A percentile compares a stretch with the other conserved stretches of the same genome.
Evolutionary conservation across 129 eudicot genomes (phyloP).

Genomic region (Flaveria bidentis): DNA sequence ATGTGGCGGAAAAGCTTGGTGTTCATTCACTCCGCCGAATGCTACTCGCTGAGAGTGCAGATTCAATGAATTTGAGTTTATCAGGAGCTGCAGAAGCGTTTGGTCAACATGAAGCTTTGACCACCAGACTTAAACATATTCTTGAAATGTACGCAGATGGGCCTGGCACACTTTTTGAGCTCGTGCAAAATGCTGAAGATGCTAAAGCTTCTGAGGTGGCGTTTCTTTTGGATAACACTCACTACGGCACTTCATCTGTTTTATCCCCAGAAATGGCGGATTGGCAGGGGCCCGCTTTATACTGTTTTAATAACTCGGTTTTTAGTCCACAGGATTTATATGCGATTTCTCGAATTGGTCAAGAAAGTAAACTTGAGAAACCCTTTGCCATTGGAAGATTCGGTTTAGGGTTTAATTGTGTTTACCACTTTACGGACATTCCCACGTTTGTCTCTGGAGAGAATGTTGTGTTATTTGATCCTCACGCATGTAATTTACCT

Average conservation of each 20-base stretch:
- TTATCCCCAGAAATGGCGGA: slow-evolving; percentile 99
- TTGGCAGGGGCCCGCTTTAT: slow-evolving; percentile 98
- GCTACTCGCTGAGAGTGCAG: slow-evolving; percentile 99
- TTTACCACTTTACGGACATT: slow-evolving; percentile 92
- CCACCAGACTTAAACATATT: slow-evolving; percentile 94
- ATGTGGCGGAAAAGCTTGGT: slow-evolving; percentile 97
- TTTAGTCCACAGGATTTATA: slow-evolving; percentile 92
- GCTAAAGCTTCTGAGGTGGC: slow-evolving; percentile 84
- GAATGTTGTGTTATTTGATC: slow-evolving; percentile 93
- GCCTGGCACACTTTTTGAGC: slow-evolving; percentile 88
- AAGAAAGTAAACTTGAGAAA: slow-evolving; percentile 94
- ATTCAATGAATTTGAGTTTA: slow-evolving; percentile 92
- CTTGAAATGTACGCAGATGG: slow-evolving; percentile 99
- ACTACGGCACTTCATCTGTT: slow-evolving; percentile 87
- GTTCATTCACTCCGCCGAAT: slow-evolving; percentile 87
- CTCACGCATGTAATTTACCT: slow-evolving; percentile 94
- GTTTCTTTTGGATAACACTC: slow-evolving; percentile 84
- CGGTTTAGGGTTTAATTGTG: slow-evolving; percentile 95
- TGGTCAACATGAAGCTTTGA: slow-evolving; percentile 99
- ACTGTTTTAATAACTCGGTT: slow-evolving; percentile 91
- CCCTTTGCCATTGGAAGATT: slow-evolving; percentile 98
- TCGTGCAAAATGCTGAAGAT: slow-evolving; percentile 98
- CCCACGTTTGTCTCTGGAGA: slow-evolving; percentile 98
- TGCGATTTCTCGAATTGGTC: slow-evolving; percentile 96
- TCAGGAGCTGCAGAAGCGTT: slow-evolving; percentile 99